Percentiles rank a stretch among this genome's conserved stretches.
These are phyloP conservation scores for Suillus hirtellus DNA, from an alignment of 768 basidiomycete genomes.

Conservation along the genomic window DNA sequence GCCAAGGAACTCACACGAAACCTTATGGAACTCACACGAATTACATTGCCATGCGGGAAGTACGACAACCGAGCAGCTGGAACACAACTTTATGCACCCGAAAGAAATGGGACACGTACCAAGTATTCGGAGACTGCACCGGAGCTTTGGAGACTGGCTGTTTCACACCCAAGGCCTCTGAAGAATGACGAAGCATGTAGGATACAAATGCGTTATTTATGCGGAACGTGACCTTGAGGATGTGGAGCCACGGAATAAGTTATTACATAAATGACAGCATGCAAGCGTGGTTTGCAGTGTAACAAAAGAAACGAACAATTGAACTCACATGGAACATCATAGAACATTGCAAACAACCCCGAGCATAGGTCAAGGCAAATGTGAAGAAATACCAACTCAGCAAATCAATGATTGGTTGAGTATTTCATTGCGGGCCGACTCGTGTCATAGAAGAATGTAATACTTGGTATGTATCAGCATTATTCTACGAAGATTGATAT, in stretches of 20 bases:
- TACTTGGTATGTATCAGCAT: conserved; percentile 16
- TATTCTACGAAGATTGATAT: conserved; percentile 26
- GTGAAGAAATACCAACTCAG: too few relatives aligned
- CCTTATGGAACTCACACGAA: background rate
- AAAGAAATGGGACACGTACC: background rate
- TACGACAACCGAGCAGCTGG: background rate
- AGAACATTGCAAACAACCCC: background rate
- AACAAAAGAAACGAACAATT: background rate
- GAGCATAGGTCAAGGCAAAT: background rate
- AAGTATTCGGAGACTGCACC: background rate
- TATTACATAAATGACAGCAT: conserved; percentile 1
- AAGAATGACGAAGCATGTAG: background rate
- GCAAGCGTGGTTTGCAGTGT: background rate
- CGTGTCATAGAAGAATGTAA: conserved; percentile 12
- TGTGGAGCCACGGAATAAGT: background rate
- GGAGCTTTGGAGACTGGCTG: background rate
- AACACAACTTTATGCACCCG: background rate
- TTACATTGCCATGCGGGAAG: background rate
- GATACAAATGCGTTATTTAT: background rate
- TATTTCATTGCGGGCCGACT: background rate
- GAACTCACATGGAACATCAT: background rate
- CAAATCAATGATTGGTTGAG: background rate
- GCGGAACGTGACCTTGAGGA: conserved; percentile 8
- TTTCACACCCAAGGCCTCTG: conserved; percentile 5
- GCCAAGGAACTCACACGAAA: background rate